Evolutionary conservation across 495 filamentous ascomycete genomes (phyloP).

Genomic region (Xylaria flabelliformis): DNA sequence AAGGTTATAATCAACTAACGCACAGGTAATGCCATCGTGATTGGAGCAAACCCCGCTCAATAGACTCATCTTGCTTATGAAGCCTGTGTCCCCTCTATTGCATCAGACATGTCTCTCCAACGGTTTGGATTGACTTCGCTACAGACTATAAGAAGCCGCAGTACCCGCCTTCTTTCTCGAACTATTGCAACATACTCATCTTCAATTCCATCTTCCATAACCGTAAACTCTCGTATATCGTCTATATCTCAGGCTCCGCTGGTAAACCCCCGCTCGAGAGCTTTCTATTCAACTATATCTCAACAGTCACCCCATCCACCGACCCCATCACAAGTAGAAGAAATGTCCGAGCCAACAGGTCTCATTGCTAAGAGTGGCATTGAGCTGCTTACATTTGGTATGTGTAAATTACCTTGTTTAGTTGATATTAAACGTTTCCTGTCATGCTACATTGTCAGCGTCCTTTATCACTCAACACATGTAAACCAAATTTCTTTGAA

Average conservation of each 20-base stretch:
- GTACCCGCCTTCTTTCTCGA: neutral
- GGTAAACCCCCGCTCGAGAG: neutral
- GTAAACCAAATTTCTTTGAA: neutral
- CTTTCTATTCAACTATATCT: conserved; percentile 30
- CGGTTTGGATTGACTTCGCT: conserved; percentile 10
- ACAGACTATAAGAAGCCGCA: conserved; percentile 25
- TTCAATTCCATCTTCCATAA: neutral
- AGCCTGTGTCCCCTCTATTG: conserved; percentile 2
- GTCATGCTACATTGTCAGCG: neutral
- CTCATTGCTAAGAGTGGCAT: conserved; percentile 62
- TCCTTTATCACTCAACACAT: neutral
- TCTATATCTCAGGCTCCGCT: neutral
- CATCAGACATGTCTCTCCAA: conserved; percentile 19
- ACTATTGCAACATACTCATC: neutral
- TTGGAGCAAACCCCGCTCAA: conserved; percentile 13
- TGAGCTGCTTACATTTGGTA: conserved; percentile 59
- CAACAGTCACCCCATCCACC: neutral
- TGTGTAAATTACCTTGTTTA: neutral
- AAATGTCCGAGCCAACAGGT: conserved; percentile 53
- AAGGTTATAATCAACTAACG: neutral
- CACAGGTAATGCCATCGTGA: neutral
- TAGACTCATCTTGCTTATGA: conserved; percentile 6
- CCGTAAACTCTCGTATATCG: neutral
- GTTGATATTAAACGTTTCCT: neutral
- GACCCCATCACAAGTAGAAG: conserved; percentile 20